Conservation (phyloP, 192 early-diverging fungal genomes). For the Umbelopsis sp. region DNA sequence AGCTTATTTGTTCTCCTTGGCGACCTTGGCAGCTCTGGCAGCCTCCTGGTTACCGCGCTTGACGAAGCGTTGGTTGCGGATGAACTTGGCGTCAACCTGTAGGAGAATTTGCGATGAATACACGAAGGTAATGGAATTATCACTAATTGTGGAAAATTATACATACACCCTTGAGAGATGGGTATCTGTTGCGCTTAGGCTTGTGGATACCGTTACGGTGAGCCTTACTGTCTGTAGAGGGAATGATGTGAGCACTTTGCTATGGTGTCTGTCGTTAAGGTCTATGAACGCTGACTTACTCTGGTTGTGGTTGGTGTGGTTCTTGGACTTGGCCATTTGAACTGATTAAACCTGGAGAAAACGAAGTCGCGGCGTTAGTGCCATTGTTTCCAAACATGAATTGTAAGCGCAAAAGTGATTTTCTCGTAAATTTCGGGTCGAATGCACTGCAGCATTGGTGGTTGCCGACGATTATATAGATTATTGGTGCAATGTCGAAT, state of each 20-base stretch:
- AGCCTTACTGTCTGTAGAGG: constrained; percentile 83
- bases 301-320: constrained; percentile 99
- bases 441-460: not conserved
- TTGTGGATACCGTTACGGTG: constrained; percentile 99
- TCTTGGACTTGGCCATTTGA: constrained; percentile 84
- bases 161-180: constrained; percentile 91
- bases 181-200: constrained; percentile 85
- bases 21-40: constrained; percentile 22
- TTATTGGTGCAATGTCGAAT: not conserved
- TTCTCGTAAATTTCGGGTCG: no score
- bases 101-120: not conserved
- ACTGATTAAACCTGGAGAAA: constrained; percentile 10
- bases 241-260: no score
- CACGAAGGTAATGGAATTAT: not conserved
- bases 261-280: not conserved
- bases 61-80: constrained; percentile 97
- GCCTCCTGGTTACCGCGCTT: constrained; percentile 69
- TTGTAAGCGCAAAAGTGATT: no score
- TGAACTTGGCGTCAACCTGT: constrained; percentile 80
- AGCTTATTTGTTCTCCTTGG: constrained; percentile 14
- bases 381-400: no score
- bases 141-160: not conserved
- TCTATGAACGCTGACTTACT: constrained; percentile 52
- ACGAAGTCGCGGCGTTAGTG: not conserved
- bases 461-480: not conserved